Percentiles rank a stretch among this genome's conserved stretches.
These are phyloP conservation scores for Silene coronaria DNA, from an alignment of 179 eudicot genomes.

Conservation along the genomic window DNA sequence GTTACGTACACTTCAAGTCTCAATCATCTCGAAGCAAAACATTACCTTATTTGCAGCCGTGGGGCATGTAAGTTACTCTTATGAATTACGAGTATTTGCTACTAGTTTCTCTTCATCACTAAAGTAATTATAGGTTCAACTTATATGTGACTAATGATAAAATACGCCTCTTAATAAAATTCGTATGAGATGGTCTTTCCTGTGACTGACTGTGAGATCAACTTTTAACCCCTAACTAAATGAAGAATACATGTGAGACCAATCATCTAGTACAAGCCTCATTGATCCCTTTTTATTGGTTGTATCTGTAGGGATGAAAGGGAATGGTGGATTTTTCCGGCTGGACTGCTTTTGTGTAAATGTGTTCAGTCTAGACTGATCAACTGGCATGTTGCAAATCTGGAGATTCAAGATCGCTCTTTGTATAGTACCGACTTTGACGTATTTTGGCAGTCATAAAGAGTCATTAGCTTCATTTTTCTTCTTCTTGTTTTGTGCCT, in stretches of 20 bases:
- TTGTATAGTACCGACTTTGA: conserved; percentile 85
- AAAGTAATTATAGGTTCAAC: neutral
- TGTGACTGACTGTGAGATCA: neutral
- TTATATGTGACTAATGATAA: neutral
- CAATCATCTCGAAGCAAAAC: conserved; percentile 55
- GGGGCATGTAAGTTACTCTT: conserved; percentile 73
- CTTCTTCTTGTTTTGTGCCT: conserved; percentile 22
- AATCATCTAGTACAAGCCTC: neutral
- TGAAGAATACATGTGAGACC: neutral
- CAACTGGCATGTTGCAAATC: conserved; percentile 91
- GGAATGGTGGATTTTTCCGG: conserved; percentile 97
- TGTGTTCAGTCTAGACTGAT: conserved; percentile 76
- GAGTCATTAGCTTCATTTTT: conserved; percentile 36
- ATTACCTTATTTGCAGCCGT: conserved; percentile 51
- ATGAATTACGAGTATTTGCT: neutral
- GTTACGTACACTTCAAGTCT: conserved; percentile 58
- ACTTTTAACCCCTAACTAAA: neutral
- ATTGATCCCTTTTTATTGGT: conserved; percentile 1
- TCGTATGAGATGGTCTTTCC: neutral
- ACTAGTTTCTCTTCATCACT: neutral
- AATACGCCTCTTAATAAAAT: neutral
- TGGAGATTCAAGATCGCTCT: conserved; percentile 97
- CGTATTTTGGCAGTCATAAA: conserved; percentile 72
- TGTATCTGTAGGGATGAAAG: conserved; percentile 77
- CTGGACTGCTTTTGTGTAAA: conserved; percentile 74